Evolutionary conservation across 2,329 filamentous ascomycete genomes (phyloP).

Genomic region (Xylariaceae sp.): DNA sequence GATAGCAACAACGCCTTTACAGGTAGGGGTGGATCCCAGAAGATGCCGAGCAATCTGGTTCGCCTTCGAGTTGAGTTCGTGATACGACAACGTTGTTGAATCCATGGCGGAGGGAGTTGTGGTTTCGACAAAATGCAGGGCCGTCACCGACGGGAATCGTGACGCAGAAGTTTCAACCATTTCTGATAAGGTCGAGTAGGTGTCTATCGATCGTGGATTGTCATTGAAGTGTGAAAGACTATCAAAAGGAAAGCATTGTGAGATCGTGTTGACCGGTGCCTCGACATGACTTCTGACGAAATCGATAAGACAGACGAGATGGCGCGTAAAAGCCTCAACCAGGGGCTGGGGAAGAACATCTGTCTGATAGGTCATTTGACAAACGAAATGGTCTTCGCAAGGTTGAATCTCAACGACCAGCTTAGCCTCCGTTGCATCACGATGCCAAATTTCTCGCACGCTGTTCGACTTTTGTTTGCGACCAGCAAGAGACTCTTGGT

Average conservation of each 20-base stretch:
- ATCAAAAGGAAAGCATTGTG: conserved; percentile 27
- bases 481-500: conserved; percentile 66
- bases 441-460: conserved; percentile 53
- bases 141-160: conserved; percentile 47
- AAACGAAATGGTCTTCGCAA: conserved; percentile 34
- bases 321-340: conserved; percentile 50
- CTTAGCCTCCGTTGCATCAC: conserved; percentile 71
- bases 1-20: conserved; percentile 62
- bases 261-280: conserved; percentile 24
- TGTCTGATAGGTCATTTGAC: conserved; percentile 45
- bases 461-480: conserved; percentile 20
- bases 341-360: conserved; percentile 50
- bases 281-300: conserved; percentile 30
- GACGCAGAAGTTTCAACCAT: conserved; percentile 51
- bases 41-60: conserved; percentile 60
- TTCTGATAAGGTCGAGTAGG: conserved; percentile 42
- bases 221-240: conserved; percentile 48
- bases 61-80: conserved; percentile 55
- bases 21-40: conserved; percentile 38
- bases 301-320: conserved; percentile 51
- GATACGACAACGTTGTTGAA: conserved; percentile 53
- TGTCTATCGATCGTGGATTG: conserved; percentile 31
- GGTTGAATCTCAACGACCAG: conserved; percentile 75
- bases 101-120: conserved; percentile 36
- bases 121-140: conserved; percentile 58